Evolutionary conservation across 768 basidiomycete species (phyloP), one percentile per base, ranked within the genome.

Genomic region (Tremella mesenterica): DNA sequence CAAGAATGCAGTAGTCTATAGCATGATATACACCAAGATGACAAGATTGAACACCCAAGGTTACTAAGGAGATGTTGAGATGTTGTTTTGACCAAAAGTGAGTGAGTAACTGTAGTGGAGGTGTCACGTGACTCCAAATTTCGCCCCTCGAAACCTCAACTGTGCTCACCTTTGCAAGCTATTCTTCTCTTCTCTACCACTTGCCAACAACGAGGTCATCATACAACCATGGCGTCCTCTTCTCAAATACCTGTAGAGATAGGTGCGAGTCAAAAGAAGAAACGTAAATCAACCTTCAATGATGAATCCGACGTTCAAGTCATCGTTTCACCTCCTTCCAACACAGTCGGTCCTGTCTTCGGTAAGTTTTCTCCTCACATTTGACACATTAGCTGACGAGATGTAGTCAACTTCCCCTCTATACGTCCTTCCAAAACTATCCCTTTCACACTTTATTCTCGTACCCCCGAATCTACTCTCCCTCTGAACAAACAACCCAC

Each of bases 351-450:
- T 18, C 67, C 67, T 48, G 67, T 57, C 18, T 69, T 66, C 38
- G 63, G 67, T 69, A 41, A 44, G 67, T 56, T 25, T 16, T 20
- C n/a, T 34, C 2, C 36, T 3, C 33, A 14, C 27, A 26, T n/a
- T 26, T 18, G 25, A 18, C 26, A 25, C 31, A 23, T 23, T 25
- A 54, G 7, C 53, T 49, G 50, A 56, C 34, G 25, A 3, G n/a
- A n/a, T n/a, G 2, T 43, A 73, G 72, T 68, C 57, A 73, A 70
- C 60, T 71, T 71, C 34, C 68, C 72, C 8, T 68, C 72, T 10
- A 54, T 71, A 38, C 46, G 64, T 47, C 72, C 72, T 1, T 48
- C 64, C 6, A 69, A 67, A 36, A 46, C 30, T 7, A 73, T 65
- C 2, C 63, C 70, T 0, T 73, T 67, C 55, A 69, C 60, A 7